A percentile compares a stretch with the other conserved stretches of the same genome.
Evolutionary conservation across 1,139 yeast species (phyloP).

Genomic region (Suhomyces wounanorum): DNA sequence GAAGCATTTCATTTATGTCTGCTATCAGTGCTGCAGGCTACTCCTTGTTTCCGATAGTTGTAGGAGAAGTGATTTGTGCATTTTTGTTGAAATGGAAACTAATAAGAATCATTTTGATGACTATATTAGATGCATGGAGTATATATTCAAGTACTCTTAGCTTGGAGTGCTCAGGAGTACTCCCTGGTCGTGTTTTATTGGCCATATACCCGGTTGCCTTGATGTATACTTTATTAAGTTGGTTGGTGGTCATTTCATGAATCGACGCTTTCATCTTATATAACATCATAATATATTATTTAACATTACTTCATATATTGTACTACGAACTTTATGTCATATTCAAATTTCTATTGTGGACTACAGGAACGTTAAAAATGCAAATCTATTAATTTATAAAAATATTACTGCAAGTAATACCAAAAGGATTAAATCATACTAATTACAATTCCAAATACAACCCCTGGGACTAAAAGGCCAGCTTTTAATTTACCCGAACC

Average conservation of each 20-base stretch:
- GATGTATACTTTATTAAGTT: constrained; percentile 70
- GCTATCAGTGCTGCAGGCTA: constrained; percentile 83
- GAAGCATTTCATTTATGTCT: constrained; percentile 70
- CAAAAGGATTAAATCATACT: neutral
- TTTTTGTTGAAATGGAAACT: constrained; percentile 54
- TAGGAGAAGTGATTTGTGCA: constrained; percentile 64
- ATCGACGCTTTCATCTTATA: neutral
- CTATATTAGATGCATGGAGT: constrained; percentile 68
- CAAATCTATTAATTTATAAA: neutral
- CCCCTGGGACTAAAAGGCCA: constrained; percentile 4
- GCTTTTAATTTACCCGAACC: constrained; percentile 2
- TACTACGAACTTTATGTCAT: too few species aligned
- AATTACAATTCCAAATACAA: constrained; percentile 4
- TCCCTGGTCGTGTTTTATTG: constrained; percentile 66
- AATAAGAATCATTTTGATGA: constrained; percentile 55
- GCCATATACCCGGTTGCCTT: constrained; percentile 82
- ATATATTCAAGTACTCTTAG: constrained; percentile 68
- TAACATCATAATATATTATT: neutral
- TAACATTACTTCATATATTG: too few species aligned
- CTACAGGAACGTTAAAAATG: neutral
- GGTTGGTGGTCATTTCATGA: constrained; percentile 74
- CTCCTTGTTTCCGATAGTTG: constrained; percentile 73
- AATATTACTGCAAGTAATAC: neutral
- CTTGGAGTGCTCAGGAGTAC: constrained; percentile 66
- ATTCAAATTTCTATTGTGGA: too few species aligned